Conservation (phyloP, 805 yeast species). For the Candida pini region DNA sequence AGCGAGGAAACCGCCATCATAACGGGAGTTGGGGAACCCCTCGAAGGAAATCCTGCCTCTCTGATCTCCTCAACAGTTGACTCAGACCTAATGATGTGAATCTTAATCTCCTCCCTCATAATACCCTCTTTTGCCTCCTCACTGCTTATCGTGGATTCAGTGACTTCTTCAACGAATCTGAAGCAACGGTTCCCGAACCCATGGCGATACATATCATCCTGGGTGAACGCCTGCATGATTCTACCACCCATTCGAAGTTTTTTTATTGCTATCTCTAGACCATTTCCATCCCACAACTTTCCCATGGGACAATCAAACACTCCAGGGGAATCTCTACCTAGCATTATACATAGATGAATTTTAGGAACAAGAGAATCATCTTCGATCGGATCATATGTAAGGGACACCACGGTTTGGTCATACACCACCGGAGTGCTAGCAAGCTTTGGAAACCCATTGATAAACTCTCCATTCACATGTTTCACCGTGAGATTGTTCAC, state of each 20-base stretch:
- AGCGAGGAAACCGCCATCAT: slow-evolving; percentile 74
- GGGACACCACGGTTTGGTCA: slow-evolving; percentile 10
- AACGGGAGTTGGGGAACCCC: slow-evolving; percentile 63
- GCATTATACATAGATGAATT: slow-evolving; percentile 69
- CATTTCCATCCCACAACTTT: slow-evolving; percentile 53
- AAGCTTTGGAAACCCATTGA: slow-evolving; percentile 28
- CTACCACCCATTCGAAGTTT: slow-evolving; percentile 80
- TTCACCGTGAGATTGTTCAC: slow-evolving; percentile 50
- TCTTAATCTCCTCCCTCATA: slow-evolving; percentile 58
- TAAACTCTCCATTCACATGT: slow-evolving; percentile 35
- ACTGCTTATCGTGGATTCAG: slow-evolving; percentile 45
- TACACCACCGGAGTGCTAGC: slow-evolving; percentile 11
- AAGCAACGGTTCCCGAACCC: slow-evolving; percentile 79
- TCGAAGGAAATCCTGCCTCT: slow-evolving; percentile 82
- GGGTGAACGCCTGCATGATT: slow-evolving; percentile 86
- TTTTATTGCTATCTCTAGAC: slow-evolving; percentile 58
- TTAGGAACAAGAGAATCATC: slow-evolving; percentile 48
- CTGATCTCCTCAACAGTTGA: slow-evolving; percentile 66
- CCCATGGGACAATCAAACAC: slow-evolving; percentile 63
- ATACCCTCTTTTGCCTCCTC: slow-evolving; percentile 31
- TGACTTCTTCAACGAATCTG: slow-evolving; percentile 63
- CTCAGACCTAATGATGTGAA: slow-evolving; percentile 70
- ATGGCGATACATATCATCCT: slow-evolving; percentile 76
- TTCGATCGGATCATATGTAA: slow-evolving; percentile 50
- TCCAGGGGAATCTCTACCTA: slow-evolving; percentile 72